Conservation (phyloP, 2,329 filamentous ascomycete species). For the Xenoacremonium recifei region DNA sequence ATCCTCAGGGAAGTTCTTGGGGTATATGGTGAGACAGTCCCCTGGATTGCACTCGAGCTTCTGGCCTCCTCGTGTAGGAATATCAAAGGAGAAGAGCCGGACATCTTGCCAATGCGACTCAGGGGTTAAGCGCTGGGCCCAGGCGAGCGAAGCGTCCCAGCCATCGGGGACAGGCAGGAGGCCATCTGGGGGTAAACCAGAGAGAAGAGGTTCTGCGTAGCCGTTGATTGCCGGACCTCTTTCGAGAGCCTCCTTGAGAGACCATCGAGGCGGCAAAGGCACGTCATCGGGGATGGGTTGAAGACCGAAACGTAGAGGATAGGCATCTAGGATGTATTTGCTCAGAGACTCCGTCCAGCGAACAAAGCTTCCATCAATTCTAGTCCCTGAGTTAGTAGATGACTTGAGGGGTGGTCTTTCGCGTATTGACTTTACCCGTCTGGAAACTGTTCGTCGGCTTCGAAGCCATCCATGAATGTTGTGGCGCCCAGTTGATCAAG, state of each 20-base stretch:
- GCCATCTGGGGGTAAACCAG: slow-evolving; percentile 27
- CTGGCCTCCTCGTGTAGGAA: slow-evolving; percentile 29
- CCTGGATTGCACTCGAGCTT: slow-evolving; percentile 59
- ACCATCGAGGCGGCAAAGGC: slow-evolving; percentile 72
- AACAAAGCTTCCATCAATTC: slow-evolving; percentile 78
- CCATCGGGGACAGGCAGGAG: slow-evolving; percentile 57
- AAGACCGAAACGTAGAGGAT: slow-evolving; percentile 66
- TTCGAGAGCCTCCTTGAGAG: slow-evolving; percentile 22
- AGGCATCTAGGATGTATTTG: slow-evolving; percentile 62
- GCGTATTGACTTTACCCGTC: slow-evolving; percentile 71
- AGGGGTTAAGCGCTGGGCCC: slow-evolving; percentile 76
- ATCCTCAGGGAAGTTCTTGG: slow-evolving; percentile 81
- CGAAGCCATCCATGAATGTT: slow-evolving; percentile 73
- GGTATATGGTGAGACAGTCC: slow-evolving; percentile 77
- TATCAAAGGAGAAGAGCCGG: slow-evolving; percentile 66
- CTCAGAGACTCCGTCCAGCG: slow-evolving; percentile 72
- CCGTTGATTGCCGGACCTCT: slow-evolving; percentile 8
- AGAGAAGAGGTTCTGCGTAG: slow-evolving; percentile 7
- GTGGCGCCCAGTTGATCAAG: slow-evolving; percentile 79
- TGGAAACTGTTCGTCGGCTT: slow-evolving; percentile 90
- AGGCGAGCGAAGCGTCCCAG: slow-evolving; percentile 55
- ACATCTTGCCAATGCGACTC: slow-evolving; percentile 89
- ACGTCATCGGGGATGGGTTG: slow-evolving; percentile 71
- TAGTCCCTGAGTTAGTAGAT: slow-evolving; percentile 30
- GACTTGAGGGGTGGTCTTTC: no score